Conservation (phyloP, 2,329 filamentous ascomycete species). For the Ambrosiella cleistominuta region DNA sequence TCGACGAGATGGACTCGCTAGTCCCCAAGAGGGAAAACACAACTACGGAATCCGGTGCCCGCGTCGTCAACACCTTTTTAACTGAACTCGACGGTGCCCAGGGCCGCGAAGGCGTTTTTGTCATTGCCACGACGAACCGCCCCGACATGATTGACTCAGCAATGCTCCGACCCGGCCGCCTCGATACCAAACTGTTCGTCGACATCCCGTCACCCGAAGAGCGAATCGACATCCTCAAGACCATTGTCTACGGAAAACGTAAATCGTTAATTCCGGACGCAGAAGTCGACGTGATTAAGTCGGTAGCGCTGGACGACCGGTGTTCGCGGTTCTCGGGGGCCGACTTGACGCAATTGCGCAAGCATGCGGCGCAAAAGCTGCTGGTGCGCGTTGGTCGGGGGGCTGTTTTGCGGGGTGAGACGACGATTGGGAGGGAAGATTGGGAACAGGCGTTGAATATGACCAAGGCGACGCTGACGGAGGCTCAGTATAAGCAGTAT, state of each 20-base stretch:
- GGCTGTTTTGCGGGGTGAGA: constrained; percentile 18
- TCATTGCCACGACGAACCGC: constrained; percentile 86
- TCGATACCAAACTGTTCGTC: constrained; percentile 79
- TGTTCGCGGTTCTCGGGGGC: constrained; percentile 65
- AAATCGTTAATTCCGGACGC: constrained; percentile 27
- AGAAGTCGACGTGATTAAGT: constrained; percentile 36
- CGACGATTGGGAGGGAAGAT: constrained; percentile 24
- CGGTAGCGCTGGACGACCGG: constrained; percentile 45
- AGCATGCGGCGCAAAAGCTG: constrained; percentile 35
- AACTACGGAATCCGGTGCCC: constrained; percentile 64
- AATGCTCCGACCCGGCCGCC: constrained; percentile 77
- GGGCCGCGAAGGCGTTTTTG: constrained; percentile 69
- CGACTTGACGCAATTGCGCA: constrained; percentile 33
- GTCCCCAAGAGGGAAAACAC: constrained; percentile 67
- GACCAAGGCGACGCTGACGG: constrained; percentile 32
- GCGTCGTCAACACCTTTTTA: constrained; percentile 87
- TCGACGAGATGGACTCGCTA: constrained; percentile 89
- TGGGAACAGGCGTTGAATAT: constrained; percentile 35
- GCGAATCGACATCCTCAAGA: constrained; percentile 68
- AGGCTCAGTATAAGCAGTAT: constrained; percentile 19
- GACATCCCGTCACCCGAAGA: constrained; percentile 66
- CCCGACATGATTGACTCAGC: constrained; percentile 94
- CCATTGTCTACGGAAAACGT: constrained; percentile 35
- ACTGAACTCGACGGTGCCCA: constrained; percentile 83
- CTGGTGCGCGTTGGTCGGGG: constrained; percentile 21